A percentile compares a stretch with the other conserved stretches of the same genome.
phyloP scores from a whole-genome alignment of 2,329 filamentous ascomycete species.

The Cladophialophora psammophila region DNA sequence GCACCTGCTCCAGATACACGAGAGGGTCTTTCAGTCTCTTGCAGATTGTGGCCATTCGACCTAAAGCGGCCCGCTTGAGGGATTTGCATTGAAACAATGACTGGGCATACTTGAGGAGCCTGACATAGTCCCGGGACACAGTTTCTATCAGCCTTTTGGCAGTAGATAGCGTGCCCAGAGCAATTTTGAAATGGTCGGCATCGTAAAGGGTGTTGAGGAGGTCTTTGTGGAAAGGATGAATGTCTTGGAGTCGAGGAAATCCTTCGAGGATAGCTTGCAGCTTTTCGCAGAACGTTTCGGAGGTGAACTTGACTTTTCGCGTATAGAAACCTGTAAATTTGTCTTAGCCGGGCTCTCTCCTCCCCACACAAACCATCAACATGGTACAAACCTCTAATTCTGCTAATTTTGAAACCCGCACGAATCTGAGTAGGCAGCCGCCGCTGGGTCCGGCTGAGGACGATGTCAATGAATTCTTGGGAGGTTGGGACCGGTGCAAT shows the following conservation, averaged over 20 bases:
- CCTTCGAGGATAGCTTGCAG: conserved; percentile 87
- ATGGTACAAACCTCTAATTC: conserved; percentile 71
- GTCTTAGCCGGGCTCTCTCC: conserved; percentile 3
- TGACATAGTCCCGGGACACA: conserved; percentile 93
- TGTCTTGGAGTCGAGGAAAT: conserved; percentile 90
- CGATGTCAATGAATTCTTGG: conserved; percentile 97
- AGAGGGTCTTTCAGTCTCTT: conserved; percentile 94
- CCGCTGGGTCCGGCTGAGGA: conserved; percentile 90
- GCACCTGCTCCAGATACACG: conserved; percentile 93
- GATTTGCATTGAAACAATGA: conserved; percentile 99
- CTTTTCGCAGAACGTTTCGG: conserved; percentile 96
- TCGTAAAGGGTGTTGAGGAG: conserved; percentile 98
- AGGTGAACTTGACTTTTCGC: conserved; percentile 96
- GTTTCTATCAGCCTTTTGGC: conserved; percentile 97
- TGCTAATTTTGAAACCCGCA: conserved; percentile 92
- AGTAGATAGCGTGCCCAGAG: conserved; percentile 92
- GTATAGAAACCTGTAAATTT: conserved; percentile 80
- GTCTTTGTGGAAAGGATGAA: conserved; percentile 92
- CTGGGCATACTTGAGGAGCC: conserved; percentile 94
- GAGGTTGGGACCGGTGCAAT: conserved; percentile 88
- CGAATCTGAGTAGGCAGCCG: conserved; percentile 94
- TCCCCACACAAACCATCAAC: neutral
- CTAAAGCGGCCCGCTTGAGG: conserved; percentile 92
- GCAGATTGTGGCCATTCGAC: conserved; percentile 97
- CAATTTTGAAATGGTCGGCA: conserved; percentile 96